These are phyloP conservation scores for Talaromyces ruber DNA, from an alignment of 495 filamentous ascomycete species.

Conservation along the genomic window DNA sequence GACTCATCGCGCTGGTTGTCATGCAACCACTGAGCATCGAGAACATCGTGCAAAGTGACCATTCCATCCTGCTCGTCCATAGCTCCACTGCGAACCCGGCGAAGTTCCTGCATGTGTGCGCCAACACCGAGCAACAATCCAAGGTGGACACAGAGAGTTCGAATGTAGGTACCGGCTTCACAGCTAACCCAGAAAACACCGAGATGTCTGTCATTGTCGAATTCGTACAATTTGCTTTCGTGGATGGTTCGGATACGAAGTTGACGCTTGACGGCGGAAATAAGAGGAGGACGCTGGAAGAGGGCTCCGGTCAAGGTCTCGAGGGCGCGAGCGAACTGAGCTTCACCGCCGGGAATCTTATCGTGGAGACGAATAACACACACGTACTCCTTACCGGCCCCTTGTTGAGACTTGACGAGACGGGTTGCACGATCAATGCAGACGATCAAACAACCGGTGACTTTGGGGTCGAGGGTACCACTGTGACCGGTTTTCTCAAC, in stretches of 20 bases:
- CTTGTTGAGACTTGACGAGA: conserved; percentile 96
- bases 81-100: conserved; percentile 86
- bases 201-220: conserved; percentile 95
- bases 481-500: conserved; percentile 97
- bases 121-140: conserved; percentile 89
- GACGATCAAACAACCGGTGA: conserved; percentile 90
- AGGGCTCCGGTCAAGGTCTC: conserved; percentile 93
- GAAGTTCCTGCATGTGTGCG: conserved; percentile 97
- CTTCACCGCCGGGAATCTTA: conserved; percentile 81
- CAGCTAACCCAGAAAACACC: conserved; percentile 99
- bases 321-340: conserved; percentile 79
- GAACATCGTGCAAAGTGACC: conserved; percentile 90
- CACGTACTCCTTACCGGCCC: conserved; percentile 86
- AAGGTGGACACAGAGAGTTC: conserved; percentile 94
- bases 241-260: conserved; percentile 95
- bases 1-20: conserved; percentile 89
- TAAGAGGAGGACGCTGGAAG: conserved; percentile 94
- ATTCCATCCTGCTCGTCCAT: conserved; percentile 84
- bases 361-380: conserved; percentile 88
- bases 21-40: conserved; percentile 88
- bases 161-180: conserved; percentile 96
- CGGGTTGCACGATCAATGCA: conserved; percentile 94
- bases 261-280: conserved; percentile 97
- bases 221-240: conserved; percentile 90
- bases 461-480: conserved; percentile 92